These are phyloP conservation scores for Fusarium sp. DNA, from an alignment of 2,329 filamentous ascomycete species.

Conservation along the genomic window DNA sequence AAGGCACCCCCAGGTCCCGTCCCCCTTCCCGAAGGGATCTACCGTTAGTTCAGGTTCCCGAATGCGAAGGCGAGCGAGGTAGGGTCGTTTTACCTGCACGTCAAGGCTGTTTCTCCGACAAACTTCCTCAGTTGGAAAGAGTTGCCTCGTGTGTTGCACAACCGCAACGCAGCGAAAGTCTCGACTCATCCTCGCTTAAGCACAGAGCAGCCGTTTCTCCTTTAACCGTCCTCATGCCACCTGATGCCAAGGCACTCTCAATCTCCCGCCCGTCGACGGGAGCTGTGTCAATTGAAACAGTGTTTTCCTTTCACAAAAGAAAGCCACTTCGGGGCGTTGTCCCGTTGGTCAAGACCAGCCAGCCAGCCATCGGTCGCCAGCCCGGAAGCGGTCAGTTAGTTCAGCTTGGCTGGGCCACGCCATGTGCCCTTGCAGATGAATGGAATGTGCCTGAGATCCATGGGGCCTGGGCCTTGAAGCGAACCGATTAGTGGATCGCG, in stretches of 20 bases:
- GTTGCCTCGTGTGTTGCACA: conserved; percentile 11
- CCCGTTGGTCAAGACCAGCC: conserved; percentile 25
- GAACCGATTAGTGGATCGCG: conserved; percentile 31
- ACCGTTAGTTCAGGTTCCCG: conserved; percentile 34
- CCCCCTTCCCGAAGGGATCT: conserved; percentile 26
- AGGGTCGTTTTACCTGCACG: not conserved
- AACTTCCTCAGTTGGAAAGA: conserved; percentile 10
- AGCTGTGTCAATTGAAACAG: conserved; percentile 16
- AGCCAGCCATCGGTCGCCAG: conserved; percentile 27
- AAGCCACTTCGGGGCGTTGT: conserved; percentile 16
- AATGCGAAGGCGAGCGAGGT: conserved; percentile 26
- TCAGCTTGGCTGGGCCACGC: conserved; percentile 31
- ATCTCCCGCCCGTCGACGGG: conserved; percentile 1
- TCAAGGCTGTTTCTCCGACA: conserved; percentile 2
- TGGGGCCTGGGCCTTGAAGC: conserved; percentile 22
- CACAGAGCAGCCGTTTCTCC: conserved; percentile 18
- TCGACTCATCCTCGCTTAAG: conserved; percentile 25
- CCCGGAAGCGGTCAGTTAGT: conserved; percentile 45
- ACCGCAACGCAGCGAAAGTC: conserved; percentile 8
- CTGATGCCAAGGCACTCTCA: not conserved
- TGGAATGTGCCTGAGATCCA: conserved; percentile 44
- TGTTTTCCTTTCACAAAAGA: not conserved
- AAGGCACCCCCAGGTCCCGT: conserved; percentile 22
- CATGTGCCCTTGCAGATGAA: conserved; percentile 43
- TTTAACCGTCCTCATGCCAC: conserved; percentile 36